Conservation (phyloP, 2,329 filamentous ascomycete species). For the Talaromyces pinophilus region DNA sequence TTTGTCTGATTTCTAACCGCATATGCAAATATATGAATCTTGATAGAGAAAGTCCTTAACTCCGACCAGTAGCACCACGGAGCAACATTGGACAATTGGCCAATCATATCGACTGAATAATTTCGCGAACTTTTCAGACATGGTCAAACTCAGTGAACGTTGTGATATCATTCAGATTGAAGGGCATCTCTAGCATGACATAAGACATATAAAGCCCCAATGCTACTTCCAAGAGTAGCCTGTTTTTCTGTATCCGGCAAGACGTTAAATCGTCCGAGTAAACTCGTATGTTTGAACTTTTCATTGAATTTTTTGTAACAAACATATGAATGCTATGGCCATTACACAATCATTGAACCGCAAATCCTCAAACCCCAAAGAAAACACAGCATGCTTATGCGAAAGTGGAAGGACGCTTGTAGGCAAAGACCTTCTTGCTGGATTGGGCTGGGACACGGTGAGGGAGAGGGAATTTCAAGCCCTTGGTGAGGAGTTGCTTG, state of each 20-base stretch:
- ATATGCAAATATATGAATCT: neutral
- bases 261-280: neutral
- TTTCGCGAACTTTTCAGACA: neutral
- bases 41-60: neutral
- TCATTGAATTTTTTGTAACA: slow-evolving; percentile 19
- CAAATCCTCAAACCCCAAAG: slow-evolving; percentile 40
- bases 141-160: slow-evolving; percentile 26
- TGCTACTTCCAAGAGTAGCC: neutral
- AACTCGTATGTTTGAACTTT: slow-evolving; percentile 14
- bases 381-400: slow-evolving; percentile 66
- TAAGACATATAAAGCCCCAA: slow-evolving; percentile 24
- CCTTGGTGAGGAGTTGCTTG: slow-evolving; percentile 94
- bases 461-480: slow-evolving; percentile 96
- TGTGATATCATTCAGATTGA: slow-evolving; percentile 37
- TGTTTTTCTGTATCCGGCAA: neutral
- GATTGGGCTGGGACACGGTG: slow-evolving; percentile 85
- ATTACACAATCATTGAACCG: slow-evolving; percentile 46
- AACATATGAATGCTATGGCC: slow-evolving; percentile 45
- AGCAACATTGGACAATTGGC: neutral
- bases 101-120: neutral
- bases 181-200: slow-evolving; percentile 44
- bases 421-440: slow-evolving; percentile 89
- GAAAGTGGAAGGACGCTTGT: slow-evolving; percentile 94
- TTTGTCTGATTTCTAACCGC: neutral
- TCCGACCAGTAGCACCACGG: neutral